Evolutionary conservation across 805 yeast genomes (phyloP).

Genomic region (Zygosaccharomyces lentus): DNA sequence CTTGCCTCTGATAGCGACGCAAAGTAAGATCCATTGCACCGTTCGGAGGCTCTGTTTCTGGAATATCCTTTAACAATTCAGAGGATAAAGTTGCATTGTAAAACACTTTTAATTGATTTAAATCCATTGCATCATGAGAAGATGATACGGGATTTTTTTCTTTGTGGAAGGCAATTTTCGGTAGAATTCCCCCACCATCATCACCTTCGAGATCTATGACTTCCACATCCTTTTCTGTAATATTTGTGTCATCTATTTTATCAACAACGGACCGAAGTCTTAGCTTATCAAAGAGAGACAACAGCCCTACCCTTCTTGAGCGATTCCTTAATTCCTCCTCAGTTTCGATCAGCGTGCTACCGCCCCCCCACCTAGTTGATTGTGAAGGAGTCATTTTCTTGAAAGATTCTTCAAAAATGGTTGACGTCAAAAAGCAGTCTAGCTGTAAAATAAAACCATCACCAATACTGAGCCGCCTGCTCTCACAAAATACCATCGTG

Average conservation of each 20-base stretch:
- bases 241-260: slow-evolving; percentile 12
- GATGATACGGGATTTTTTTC: slow-evolving; percentile 12
- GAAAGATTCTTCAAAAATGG: slow-evolving; percentile 21
- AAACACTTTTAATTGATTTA: slow-evolving; percentile 72
- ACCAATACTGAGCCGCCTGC: slow-evolving; percentile 57
- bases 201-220: slow-evolving; percentile 38
- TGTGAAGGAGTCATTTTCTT: slow-evolving; percentile 5
- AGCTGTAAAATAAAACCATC: slow-evolving; percentile 68
- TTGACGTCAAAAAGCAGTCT: slow-evolving; percentile 54
- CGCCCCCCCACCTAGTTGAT: slow-evolving; percentile 17
- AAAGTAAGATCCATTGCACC: slow-evolving; percentile 53
- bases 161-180: slow-evolving; percentile 12
- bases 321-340: slow-evolving; percentile 49
- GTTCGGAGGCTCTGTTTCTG: slow-evolving; percentile 52
- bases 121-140: slow-evolving; percentile 44
- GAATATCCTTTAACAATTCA: slow-evolving; percentile 51
- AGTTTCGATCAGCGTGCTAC: slow-evolving; percentile 41
- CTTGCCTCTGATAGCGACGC: slow-evolving; percentile 78
- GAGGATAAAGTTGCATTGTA: slow-evolving; percentile 69
- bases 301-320: slow-evolving; percentile 51
- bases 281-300: slow-evolving; percentile 51
- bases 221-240: slow-evolving; percentile 25
- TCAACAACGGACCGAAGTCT: slow-evolving; percentile 24
- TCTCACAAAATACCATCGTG: slow-evolving; percentile 54
- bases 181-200: slow-evolving; percentile 36